Conservation (phyloP, 2,329 filamentous ascomycete genomes). For the Exophiala sp. region DNA sequence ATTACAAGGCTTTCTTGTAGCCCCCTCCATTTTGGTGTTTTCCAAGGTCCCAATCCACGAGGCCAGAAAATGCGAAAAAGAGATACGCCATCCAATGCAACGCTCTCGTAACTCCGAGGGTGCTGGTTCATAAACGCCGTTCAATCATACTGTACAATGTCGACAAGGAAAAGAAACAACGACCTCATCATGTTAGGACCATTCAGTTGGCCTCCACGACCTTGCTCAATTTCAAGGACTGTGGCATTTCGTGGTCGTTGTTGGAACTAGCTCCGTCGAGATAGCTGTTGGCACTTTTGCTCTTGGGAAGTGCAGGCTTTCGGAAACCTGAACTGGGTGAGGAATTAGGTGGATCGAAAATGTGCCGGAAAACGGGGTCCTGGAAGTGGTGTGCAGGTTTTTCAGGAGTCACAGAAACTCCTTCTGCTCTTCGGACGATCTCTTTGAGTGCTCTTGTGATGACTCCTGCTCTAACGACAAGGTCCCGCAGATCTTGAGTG, state of each 20-base stretch:
- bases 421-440: conserved; percentile 48
- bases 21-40: conserved; percentile 12
- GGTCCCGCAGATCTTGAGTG: conserved; percentile 60
- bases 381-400: conserved; percentile 29
- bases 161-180: conserved; percentile 4
- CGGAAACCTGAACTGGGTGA: conserved; percentile 30
- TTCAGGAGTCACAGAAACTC: conserved; percentile 36
- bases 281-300: conserved; percentile 31
- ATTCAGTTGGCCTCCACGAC: conserved; percentile 23
- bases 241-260: conserved; percentile 27
- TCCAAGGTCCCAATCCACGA: conserved; percentile 13
- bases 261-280: conserved; percentile 25
- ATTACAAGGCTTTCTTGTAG: conserved; percentile 17
- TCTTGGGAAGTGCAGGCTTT: conserved; percentile 29
- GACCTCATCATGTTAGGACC: neutral
- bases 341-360: conserved; percentile 43
- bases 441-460: conserved; percentile 50
- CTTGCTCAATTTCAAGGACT: conserved; percentile 16
- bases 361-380: conserved; percentile 47
- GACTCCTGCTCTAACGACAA: conserved; percentile 52
- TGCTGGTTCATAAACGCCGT: conserved; percentile 19
- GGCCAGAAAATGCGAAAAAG: conserved; percentile 19
- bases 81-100: conserved; percentile 19
- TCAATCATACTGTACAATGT: conserved; percentile 26
- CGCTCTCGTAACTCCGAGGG: conserved; percentile 3